Percentiles rank a stretch among this genome's conserved stretches.
Conservation (phyloP, 2,329 filamentous ascomycete species). For the Aureobasidium namibiae region DNA sequence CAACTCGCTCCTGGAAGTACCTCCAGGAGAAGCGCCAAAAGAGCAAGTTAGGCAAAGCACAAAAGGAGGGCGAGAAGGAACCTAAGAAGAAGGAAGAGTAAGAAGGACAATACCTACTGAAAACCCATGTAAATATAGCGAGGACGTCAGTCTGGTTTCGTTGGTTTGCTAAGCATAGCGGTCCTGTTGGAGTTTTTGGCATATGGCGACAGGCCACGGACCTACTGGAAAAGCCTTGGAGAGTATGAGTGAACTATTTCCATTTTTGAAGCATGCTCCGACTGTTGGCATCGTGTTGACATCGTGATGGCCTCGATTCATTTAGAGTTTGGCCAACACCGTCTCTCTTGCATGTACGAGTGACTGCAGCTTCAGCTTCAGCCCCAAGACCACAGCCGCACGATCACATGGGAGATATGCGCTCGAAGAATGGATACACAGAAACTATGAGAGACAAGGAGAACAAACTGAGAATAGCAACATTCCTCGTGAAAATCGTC, state of each 20-base stretch:
- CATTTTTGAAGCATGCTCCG: background rate
- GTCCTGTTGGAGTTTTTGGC: background rate
- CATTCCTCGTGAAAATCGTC: too few species aligned
- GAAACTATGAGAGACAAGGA: too few species aligned
- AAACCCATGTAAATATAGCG: background rate
- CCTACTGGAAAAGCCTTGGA: background rate
- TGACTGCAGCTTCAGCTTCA: too few species aligned
- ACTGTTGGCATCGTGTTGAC: background rate
- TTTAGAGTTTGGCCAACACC: too few species aligned
- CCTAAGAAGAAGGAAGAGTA: slow-evolving; percentile 2
- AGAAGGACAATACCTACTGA: background rate
- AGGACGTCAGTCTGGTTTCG: background rate
- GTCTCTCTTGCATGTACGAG: too few species aligned
- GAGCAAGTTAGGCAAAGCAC: slow-evolving; percentile 21
- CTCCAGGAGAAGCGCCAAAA: slow-evolving; percentile 63
- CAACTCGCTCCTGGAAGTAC: slow-evolving; percentile 63
- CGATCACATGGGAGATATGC: background rate
- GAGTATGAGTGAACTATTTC: background rate
- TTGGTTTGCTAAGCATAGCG: background rate
- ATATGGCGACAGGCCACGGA: background rate
- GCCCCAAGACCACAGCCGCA: background rate
- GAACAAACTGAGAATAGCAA: too few species aligned
- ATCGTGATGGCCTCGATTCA: too few species aligned
- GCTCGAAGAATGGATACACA: too few species aligned
- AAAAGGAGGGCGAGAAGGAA: slow-evolving; percentile 13